Conservation (phyloP, 83 land plant species). For the Picea mariana region DNA sequence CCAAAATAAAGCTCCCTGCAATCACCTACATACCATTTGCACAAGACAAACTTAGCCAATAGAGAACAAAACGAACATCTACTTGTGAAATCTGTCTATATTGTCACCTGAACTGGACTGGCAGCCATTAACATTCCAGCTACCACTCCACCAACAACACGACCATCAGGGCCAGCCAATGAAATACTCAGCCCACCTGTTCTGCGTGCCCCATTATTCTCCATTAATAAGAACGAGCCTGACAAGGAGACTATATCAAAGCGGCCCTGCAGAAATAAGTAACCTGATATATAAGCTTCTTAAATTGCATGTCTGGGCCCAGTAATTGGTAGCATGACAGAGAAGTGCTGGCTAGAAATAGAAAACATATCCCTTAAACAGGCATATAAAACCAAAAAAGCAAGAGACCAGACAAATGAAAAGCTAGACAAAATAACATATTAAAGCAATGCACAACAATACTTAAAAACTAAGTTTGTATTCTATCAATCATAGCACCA, state of each 20-base stretch:
- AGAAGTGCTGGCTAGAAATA: background rate
- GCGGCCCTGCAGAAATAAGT: conserved; percentile 56
- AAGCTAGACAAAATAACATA: background rate
- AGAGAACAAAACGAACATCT: conserved; percentile 10
- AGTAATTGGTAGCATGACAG: background rate
- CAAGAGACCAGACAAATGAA: no score
- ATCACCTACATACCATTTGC: conserved; percentile 40
- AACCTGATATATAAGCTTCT: background rate
- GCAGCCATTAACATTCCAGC: conserved; percentile 79
- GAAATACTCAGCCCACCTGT: conserved; percentile 76
- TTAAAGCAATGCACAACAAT: background rate
- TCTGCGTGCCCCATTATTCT: conserved; percentile 53
- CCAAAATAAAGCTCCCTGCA: conserved; percentile 53
- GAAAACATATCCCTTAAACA: background rate
- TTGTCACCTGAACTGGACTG: conserved; percentile 70
- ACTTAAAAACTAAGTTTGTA: background rate
- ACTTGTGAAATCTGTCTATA: conserved; percentile 5
- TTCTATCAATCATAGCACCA: background rate
- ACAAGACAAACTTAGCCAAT: background rate
- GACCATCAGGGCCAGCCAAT: conserved; percentile 81
- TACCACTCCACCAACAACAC: conserved; percentile 80
- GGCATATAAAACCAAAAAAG: background rate
- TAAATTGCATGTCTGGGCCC: background rate
- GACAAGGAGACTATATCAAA: conserved; percentile 83
- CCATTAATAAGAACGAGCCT: conserved; percentile 62